Conservation (phyloP, 2,329 filamentous ascomycete species). For the Phaeomoniella chlamydospora region DNA sequence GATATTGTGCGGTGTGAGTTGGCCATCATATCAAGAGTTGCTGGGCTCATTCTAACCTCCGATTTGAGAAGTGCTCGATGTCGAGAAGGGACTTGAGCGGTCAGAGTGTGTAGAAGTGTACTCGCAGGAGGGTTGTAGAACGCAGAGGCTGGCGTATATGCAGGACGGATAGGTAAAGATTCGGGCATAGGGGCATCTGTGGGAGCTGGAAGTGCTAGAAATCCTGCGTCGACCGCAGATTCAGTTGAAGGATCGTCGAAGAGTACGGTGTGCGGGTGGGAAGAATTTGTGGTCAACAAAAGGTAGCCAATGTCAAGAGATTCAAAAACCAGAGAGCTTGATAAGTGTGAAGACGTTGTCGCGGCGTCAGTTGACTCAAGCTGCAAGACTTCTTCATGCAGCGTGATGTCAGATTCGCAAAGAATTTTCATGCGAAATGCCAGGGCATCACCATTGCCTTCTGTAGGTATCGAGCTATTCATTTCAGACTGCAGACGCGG, state of each 20-base stretch:
- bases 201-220: conserved; percentile 1
- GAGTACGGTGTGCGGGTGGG: conserved; percentile 33
- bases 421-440: conserved; percentile 42
- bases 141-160: conserved; percentile 16
- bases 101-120: conserved; percentile 7
- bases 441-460: conserved; percentile 33
- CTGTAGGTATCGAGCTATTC: conserved; percentile 16
- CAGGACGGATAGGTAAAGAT: conserved; percentile 20
- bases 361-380: conserved; percentile 17
- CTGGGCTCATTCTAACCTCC: conserved; percentile 30
- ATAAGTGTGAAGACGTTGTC: conserved; percentile 20
- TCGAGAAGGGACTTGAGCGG: conserved; percentile 21
- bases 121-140: conserved; percentile 9
- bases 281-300: conserved; percentile 33
- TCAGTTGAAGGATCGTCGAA: conserved; percentile 31
- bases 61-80: conserved; percentile 26
- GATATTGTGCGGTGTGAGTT: conserved; percentile 31
- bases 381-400: conserved; percentile 32
- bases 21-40: conserved; percentile 31
- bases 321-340: conserved; percentile 36
- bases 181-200: conserved; percentile 6
- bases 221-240: neutral
- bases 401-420: conserved; percentile 34
- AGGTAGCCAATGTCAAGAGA: conserved; percentile 45
- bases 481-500: conserved; percentile 42